phyloP scores from a whole-genome alignment of 108 stramenopile genomes.

The Skeletonema menzelii region DNA sequence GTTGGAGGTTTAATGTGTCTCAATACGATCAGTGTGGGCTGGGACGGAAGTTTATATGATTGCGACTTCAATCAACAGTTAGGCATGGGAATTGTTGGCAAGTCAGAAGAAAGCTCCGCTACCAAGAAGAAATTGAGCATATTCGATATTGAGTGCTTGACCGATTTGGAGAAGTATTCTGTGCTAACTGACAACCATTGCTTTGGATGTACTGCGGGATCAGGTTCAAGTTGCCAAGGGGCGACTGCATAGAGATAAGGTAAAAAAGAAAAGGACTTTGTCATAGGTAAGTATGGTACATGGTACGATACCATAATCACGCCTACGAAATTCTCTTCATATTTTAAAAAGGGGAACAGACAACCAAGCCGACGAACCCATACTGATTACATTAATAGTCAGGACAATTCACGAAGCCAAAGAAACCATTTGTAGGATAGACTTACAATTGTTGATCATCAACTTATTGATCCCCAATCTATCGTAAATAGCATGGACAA shows the following conservation, averaged over 20 bases:
- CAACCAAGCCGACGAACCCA: no score
- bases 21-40: slow-evolving; percentile 81
- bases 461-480: no score
- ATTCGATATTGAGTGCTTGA: slow-evolving; percentile 86
- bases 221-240: slow-evolving; percentile 75
- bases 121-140: slow-evolving; percentile 53
- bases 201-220: slow-evolving; percentile 97
- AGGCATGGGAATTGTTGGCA: slow-evolving; percentile 69
- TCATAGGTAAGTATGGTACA: background rate
- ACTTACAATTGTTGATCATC: no score
- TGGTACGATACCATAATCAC: no score
- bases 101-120: slow-evolving; percentile 20
- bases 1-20: slow-evolving; percentile 83
- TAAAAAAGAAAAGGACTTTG: background rate
- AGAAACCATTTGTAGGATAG: no score
- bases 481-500: slow-evolving; percentile 15
- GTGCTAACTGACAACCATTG: slow-evolving; percentile 95
- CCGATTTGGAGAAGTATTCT: slow-evolving; percentile 66
- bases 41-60: slow-evolving; percentile 88
- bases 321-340: no score
- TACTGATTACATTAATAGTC: no score
- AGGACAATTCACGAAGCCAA: no score
- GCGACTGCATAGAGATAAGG: slow-evolving; percentile 24
- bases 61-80: slow-evolving; percentile 99
- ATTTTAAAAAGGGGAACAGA: no score